Base-by-base conservation (phyloP, 2,329 filamentous ascomycete genomes). In the Metarhizium brunneum region DNA sequence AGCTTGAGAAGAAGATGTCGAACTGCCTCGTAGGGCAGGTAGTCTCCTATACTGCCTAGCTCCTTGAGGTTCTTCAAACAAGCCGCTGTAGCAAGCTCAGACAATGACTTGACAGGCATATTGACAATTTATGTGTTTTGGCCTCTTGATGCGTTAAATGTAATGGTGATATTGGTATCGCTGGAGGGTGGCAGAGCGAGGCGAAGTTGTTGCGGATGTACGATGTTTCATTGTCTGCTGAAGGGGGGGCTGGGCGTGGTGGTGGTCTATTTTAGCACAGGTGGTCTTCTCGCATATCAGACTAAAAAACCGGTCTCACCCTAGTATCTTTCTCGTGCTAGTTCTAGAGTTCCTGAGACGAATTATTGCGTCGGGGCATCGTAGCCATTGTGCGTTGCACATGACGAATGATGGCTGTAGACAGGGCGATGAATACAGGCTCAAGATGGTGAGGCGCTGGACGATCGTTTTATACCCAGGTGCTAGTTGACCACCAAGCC, bases 11-110 rank as follows among this genome's bases (percentile, higher is more conserved):
- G 82, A 45, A 96, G 81, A 1, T 83, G 79, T 7, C 80, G 77
- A 53, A 88, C 80, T 6, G 65, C 64, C 29, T 79, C 71, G 71
- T 87, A 90, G 3, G 86, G 83, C 43, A 92, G 74, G 56, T 83
- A 81, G 60, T 85, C 80, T 61, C 88, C 89, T 48, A 96, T 76
- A 68, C 89, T 85, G 49, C 77, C 77, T 55, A 96, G 78, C 55
- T 74, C 66, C 54, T 71, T 69, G 58, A 83, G 71, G 62, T 84
- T 79, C 59, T 77, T 78, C 50, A 83, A 67, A 63, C 78, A 81
- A 35, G 76, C 73, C 42, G 69, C 67, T 4, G 75, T 76, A 62
- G 79, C 77, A 58, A 82, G 69, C 7, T 78, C 76, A 50, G 76
- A 65, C 1, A 86, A 73, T 36, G 79, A 77, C 58, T 78, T 77